phyloP scores from a whole-genome alignment of 2,329 filamentous ascomycete genomes.

The Coleophoma cylindrospora region DNA sequence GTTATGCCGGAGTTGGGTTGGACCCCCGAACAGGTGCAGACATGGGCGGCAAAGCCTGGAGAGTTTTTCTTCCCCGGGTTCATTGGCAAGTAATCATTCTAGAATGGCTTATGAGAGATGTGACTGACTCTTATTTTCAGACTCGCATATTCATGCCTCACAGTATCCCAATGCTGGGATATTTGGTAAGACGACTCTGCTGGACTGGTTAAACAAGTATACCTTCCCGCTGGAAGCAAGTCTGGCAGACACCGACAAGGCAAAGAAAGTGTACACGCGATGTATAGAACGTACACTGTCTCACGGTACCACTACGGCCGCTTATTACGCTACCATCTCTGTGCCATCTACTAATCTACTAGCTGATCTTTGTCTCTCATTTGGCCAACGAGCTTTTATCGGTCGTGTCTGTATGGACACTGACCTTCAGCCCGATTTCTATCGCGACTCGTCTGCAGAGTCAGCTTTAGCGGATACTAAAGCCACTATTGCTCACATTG shows the following conservation, averaged over 20 bases:
- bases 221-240: slow-evolving; percentile 90
- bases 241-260: slow-evolving; percentile 57
- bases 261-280: slow-evolving; percentile 68
- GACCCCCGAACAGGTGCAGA: slow-evolving; percentile 21
- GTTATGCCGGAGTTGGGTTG: slow-evolving; percentile 26
- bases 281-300: slow-evolving; percentile 76
- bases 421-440: slow-evolving; percentile 65
- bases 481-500: slow-evolving; percentile 60
- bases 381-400: slow-evolving; percentile 85
- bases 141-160: slow-evolving; percentile 92
- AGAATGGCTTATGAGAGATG: too few species aligned
- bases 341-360: slow-evolving; percentile 87
- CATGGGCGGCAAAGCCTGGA: slow-evolving; percentile 30
- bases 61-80: slow-evolving; percentile 84
- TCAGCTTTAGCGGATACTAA: slow-evolving; percentile 51
- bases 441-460: slow-evolving; percentile 66
- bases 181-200: slow-evolving; percentile 86
- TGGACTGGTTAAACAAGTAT: slow-evolving; percentile 91
- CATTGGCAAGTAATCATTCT: slow-evolving; percentile 47
- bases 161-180: slow-evolving; percentile 94
- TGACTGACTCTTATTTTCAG: slow-evolving; percentile 35
- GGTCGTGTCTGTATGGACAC: slow-evolving; percentile 95
- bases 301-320: slow-evolving; percentile 87
- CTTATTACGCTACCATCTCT: slow-evolving; percentile 92
- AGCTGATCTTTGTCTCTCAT: slow-evolving; percentile 71